Evolutionary conservation across 768 basidiomycete species (phyloP).

Genomic region (Cubamyces sp.): DNA sequence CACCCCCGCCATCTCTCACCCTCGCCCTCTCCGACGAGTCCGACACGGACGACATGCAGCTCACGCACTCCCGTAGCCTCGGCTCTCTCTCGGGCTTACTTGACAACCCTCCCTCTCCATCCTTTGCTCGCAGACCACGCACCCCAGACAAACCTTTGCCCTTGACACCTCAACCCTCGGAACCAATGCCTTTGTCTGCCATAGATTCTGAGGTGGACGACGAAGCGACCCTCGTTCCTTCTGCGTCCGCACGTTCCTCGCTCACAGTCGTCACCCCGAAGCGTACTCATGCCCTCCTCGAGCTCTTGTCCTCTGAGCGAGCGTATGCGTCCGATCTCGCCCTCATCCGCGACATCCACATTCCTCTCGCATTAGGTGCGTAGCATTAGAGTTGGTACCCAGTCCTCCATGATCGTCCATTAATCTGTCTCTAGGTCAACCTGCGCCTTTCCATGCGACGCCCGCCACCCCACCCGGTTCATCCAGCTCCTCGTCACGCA

Average conservation of each 20-base stretch:
- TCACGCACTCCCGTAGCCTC: slow-evolving; percentile 33
- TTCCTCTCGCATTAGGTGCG: slow-evolving; percentile 77
- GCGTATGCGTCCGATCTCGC: slow-evolving; percentile 86
- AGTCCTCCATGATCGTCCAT: slow-evolving; percentile 17
- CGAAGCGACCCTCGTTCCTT: slow-evolving; percentile 24
- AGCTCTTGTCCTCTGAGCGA: slow-evolving; percentile 77
- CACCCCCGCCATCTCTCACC: slow-evolving; percentile 13
- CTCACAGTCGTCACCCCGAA: slow-evolving; percentile 50
- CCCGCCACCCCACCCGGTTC: slow-evolving; percentile 46
- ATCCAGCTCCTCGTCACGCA: slow-evolving; percentile 55
- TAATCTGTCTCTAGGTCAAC: slow-evolving; percentile 40
- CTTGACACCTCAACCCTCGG: slow-evolving; percentile 33
- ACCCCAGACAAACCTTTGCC: slow-evolving; percentile 40
- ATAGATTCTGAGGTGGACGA: slow-evolving; percentile 16
- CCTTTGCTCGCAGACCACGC: slow-evolving; percentile 26
- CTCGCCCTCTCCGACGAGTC: slow-evolving; percentile 20
- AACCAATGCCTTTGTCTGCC: slow-evolving; percentile 17
- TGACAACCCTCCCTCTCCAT: slow-evolving; percentile 21
- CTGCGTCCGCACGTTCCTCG: slow-evolving; percentile 23
- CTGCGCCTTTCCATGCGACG: slow-evolving; percentile 42
- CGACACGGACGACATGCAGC: slow-evolving; percentile 29
- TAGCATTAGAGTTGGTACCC: slow-evolving; percentile 22
- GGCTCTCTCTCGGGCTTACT: slow-evolving; percentile 33
- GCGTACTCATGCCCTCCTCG: slow-evolving; percentile 76
- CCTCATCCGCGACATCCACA: slow-evolving; percentile 75